Conservation (phyloP, 306 rosid genomes). For the Canavalia gladiata region DNA sequence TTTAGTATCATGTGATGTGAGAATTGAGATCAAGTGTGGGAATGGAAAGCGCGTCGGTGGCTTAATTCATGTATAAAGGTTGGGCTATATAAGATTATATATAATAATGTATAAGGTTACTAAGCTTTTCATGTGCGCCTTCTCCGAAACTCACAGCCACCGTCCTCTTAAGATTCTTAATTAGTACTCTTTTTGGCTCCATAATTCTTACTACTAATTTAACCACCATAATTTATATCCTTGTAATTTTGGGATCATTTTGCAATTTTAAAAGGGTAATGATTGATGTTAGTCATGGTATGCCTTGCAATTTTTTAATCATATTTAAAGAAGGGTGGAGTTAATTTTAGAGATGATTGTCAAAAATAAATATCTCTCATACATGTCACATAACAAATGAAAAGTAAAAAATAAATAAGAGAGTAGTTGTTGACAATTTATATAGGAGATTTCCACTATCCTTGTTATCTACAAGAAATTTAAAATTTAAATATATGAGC, state of each 20-base stretch:
- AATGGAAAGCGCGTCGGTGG: conserved; percentile 51
- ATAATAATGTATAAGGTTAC: background rate
- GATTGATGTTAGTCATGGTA: background rate
- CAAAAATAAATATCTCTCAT: too few species aligned
- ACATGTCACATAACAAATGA: too few species aligned
- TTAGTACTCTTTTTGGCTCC: background rate
- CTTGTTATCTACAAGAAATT: background rate
- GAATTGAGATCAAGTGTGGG: background rate
- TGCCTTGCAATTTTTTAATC: background rate
- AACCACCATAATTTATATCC: background rate
- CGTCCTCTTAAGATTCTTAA: conserved; percentile 12
- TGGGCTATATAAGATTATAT: background rate
- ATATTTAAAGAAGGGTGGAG: too few species aligned
- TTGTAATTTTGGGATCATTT: background rate
- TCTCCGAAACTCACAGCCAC: conserved; percentile 45
- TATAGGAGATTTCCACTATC: background rate
- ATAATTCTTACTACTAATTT: background rate
- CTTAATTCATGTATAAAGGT: background rate
- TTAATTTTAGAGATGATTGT: too few species aligned
- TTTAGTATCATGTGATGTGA: conserved; percentile 12
- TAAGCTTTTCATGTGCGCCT: conserved; percentile 20
- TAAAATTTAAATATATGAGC: background rate
- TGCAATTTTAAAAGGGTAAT: background rate
- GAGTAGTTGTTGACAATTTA: background rate
- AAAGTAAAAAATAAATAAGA: background rate